Conservation (phyloP, 2,329 filamentous ascomycete species). For the Pseudogymnoascus sp. region DNA sequence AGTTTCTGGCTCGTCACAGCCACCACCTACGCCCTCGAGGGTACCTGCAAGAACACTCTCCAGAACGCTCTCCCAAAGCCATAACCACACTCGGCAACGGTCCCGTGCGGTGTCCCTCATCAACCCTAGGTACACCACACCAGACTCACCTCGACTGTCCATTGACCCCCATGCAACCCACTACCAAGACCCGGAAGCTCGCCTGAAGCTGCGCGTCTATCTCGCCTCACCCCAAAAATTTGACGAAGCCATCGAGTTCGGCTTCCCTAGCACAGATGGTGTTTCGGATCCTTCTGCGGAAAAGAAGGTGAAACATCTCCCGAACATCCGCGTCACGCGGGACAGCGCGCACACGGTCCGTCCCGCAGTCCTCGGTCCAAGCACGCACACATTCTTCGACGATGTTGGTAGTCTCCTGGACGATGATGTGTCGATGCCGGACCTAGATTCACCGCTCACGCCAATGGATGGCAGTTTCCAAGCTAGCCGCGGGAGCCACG, state of each 20-base stretch:
- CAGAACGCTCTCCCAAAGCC: neutral
- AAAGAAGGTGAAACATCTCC: conserved; percentile 25
- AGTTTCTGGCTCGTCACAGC: conserved; percentile 26
- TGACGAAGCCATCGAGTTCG: conserved; percentile 89
- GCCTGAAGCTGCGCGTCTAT: conserved; percentile 77
- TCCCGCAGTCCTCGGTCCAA: conserved; percentile 11
- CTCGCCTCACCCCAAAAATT: conserved; percentile 89
- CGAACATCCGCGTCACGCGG: conserved; percentile 19
- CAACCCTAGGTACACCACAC: conserved; percentile 35
- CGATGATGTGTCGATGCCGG: conserved; percentile 47
- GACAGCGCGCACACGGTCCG: neutral
- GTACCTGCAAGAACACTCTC: neutral
- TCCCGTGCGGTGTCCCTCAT: conserved; percentile 52
- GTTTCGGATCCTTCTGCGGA: conserved; percentile 27
- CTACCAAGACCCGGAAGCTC: conserved; percentile 84
- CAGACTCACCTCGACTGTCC: conserved; percentile 40
- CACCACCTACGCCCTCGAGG: conserved; percentile 21
- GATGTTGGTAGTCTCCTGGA: conserved; percentile 50
- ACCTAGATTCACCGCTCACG: conserved; percentile 46
- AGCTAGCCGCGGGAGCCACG: conserved; percentile 19
- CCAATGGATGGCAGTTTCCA: conserved; percentile 26
- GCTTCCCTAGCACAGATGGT: conserved; percentile 64
- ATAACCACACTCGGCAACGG: conserved; percentile 32
- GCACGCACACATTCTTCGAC: conserved; percentile 48
- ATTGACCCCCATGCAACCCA: conserved; percentile 70